Percentiles rank a stretch among this genome's conserved stretches.
Evolutionary conservation across 345 rosid species (phyloP).

Genomic region (Anacardium occidentale): DNA sequence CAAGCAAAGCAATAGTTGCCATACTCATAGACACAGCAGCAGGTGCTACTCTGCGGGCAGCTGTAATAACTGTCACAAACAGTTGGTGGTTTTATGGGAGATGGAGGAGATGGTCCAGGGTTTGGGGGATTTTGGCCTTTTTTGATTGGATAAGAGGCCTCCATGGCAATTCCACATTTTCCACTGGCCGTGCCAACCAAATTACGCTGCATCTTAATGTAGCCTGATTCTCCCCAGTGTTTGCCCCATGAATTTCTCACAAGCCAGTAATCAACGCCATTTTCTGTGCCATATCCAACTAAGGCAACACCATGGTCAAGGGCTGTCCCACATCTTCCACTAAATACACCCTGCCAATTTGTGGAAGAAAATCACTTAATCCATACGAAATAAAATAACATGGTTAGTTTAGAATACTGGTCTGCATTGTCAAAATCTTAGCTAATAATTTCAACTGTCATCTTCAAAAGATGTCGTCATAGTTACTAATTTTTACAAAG

Average conservation of each 20-base stretch:
- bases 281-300: constrained; percentile 85
- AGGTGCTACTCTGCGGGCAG: constrained; percentile 77
- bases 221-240: constrained; percentile 84
- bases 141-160: constrained; percentile 85
- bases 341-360: constrained; percentile 62
- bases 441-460: too few species aligned
- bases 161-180: constrained; percentile 87
- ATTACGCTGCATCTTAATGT: constrained; percentile 70
- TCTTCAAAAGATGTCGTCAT: not conserved
- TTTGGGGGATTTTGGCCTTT: constrained; percentile 83
- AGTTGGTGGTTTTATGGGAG: constrained; percentile 72
- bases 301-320: constrained; percentile 90
- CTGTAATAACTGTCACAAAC: constrained; percentile 62
- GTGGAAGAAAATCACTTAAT: not conserved
- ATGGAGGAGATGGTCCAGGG: constrained; percentile 95
- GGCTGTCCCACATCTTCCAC: constrained; percentile 66
- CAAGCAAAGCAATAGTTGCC: constrained; percentile 68
- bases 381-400: not conserved
- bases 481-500: too few species aligned
- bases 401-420: not conserved
- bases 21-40: constrained; percentile 74
- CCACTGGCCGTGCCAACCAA: constrained; percentile 38
- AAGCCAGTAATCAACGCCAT: constrained; percentile 76
- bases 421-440: not conserved
- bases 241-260: constrained; percentile 85